These are phyloP conservation scores for Rhododendron henanense DNA, from an alignment of 148 eudicot genomes.

Conservation along the genomic window DNA sequence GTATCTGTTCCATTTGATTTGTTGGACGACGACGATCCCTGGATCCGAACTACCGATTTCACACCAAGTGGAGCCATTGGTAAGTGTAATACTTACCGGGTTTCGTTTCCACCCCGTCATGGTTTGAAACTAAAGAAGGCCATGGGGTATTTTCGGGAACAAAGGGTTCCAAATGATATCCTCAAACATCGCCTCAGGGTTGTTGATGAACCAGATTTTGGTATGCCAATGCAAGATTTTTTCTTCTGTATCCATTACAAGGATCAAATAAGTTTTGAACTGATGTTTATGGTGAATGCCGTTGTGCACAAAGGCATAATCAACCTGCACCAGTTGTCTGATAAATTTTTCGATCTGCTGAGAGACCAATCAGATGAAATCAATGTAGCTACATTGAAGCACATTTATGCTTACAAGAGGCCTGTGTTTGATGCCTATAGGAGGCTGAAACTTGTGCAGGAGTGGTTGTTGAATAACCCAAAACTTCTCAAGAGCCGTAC, in stretches of 20 bases:
- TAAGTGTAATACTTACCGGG: slow-evolving; percentile 53
- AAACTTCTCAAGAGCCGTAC: slow-evolving; percentile 43
- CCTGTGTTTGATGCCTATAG: slow-evolving; percentile 56
- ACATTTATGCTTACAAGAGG: slow-evolving; percentile 52
- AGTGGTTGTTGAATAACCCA: slow-evolving; percentile 63
- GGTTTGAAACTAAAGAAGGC: slow-evolving; percentile 50
- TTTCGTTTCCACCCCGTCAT: slow-evolving; percentile 57
- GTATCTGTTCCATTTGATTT: slow-evolving; percentile 57
- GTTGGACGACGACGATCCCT: slow-evolving; percentile 93
- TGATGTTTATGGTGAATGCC: slow-evolving; percentile 64
- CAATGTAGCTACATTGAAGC: slow-evolving; percentile 69
- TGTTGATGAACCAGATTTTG: slow-evolving; percentile 59
- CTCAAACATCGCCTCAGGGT: slow-evolving; percentile 25
- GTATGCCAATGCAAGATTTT: slow-evolving; percentile 43
- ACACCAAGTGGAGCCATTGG: slow-evolving; percentile 68
- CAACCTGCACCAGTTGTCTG: slow-evolving; percentile 63
- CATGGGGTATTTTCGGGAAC: slow-evolving; percentile 38
- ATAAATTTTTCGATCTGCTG: slow-evolving; percentile 43
- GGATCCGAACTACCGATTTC: slow-evolving; percentile 86
- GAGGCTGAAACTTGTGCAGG: slow-evolving; percentile 45
- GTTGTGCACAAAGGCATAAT: slow-evolving; percentile 71
- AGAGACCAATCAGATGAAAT: slow-evolving; percentile 46
- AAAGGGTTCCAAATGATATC: slow-evolving; percentile 33
- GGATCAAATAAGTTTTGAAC: slow-evolving; percentile 46
- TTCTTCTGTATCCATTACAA: slow-evolving; percentile 59